These are phyloP conservation scores for Penicillium sp. DNA, from an alignment of 2,329 filamentous ascomycete species.

Conservation along the genomic window DNA sequence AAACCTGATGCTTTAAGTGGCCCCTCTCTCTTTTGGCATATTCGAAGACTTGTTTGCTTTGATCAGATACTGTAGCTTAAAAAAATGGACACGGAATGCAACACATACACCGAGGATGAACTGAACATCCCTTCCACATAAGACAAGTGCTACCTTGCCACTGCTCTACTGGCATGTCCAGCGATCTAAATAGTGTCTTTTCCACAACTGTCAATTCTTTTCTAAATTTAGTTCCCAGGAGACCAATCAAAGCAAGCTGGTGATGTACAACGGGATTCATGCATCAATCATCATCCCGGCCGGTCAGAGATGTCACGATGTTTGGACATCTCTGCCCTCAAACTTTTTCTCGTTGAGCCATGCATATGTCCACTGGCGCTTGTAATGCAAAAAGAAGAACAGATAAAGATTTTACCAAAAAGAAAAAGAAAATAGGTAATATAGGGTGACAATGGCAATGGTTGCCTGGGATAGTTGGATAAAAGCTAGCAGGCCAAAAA, in stretches of 20 bases:
- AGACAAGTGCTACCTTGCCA: not conserved
- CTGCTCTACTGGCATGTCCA: not conserved
- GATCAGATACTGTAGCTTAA: not conserved
- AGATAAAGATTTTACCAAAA: not conserved
- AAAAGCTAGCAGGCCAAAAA: not conserved
- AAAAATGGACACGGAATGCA: not conserved
- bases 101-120: not conserved
- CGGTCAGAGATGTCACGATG: not conserved
- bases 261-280: slow-evolving; percentile 10
- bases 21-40: not conserved
- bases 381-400: not conserved
- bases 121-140: too few relatives aligned
- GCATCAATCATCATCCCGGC: slow-evolving; percentile 3
- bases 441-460: not conserved
- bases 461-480: not conserved
- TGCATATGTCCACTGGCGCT: not conserved
- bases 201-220: not conserved
- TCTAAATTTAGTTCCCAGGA: not conserved
- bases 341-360: not conserved
- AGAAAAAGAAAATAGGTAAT: not conserved
- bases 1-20: not conserved
- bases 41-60: not conserved
- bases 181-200: not conserved
- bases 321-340: not conserved
- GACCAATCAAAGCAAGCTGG: not conserved